Conservation (phyloP, 2,329 filamentous ascomycete species). For the Huntiella abstrusa region DNA sequence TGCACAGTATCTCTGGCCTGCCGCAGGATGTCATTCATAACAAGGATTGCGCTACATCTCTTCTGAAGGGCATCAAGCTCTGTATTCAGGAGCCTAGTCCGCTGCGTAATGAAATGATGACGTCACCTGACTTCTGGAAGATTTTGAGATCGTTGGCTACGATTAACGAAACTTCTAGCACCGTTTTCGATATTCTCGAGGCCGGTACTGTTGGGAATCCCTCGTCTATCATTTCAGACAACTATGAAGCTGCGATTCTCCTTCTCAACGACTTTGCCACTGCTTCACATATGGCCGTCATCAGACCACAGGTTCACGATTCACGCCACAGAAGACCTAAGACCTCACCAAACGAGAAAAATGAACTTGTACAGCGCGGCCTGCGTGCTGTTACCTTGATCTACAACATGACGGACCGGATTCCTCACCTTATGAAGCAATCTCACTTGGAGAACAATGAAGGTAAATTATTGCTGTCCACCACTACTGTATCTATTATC, state of each 20-base stretch:
- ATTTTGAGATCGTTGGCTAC: conserved; percentile 60
- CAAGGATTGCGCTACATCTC: conserved; percentile 37
- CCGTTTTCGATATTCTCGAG: conserved; percentile 77
- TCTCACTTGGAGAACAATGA: conserved; percentile 79
- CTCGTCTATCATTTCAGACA: conserved; percentile 78
- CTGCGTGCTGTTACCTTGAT: conserved; percentile 67
- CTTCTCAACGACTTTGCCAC: conserved; percentile 82
- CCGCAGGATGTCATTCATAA: conserved; percentile 48
- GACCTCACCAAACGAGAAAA: not conserved
- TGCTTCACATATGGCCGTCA: conserved; percentile 20
- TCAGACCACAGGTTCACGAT: conserved; percentile 4
- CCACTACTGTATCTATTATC: conserved; percentile 15
- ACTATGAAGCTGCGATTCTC: conserved; percentile 74
- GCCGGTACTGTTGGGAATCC: conserved; percentile 54
- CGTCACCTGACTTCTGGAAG: conserved; percentile 93
- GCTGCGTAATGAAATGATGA: conserved; percentile 80
- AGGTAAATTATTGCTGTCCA: conserved; percentile 28
- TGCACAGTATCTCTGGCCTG: conserved; percentile 82
- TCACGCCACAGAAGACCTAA: conserved; percentile 2
- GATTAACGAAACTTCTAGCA: conserved; percentile 49
- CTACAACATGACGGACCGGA: conserved; percentile 61
- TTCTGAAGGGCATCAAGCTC: conserved; percentile 59
- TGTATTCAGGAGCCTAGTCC: conserved; percentile 64
- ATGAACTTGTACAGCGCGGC: conserved; percentile 30
- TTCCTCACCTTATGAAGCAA: conserved; percentile 74